phyloP scores from a whole-genome alignment of 208 protist genomes.

The Crithidia bombi region DNA sequence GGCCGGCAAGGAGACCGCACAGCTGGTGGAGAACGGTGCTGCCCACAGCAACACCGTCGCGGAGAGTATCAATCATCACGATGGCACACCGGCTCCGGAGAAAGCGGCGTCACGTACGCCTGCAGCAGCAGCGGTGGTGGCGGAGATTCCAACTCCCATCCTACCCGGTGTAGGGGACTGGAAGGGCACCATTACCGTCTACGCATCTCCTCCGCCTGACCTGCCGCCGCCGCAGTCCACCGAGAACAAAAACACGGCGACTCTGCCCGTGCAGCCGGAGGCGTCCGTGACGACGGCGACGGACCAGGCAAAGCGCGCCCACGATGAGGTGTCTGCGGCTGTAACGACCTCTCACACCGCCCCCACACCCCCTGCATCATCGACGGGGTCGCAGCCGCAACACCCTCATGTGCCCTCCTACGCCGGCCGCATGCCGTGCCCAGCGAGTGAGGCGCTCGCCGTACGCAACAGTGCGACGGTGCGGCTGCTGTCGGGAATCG shows the following conservation, averaged over 20 bases:
- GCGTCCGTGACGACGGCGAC: too few relatives aligned
- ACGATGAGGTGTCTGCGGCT: too few relatives aligned
- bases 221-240: neutral
- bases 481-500: slow-evolving; percentile 11
- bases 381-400: neutral
- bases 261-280: too few relatives aligned
- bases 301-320: too few relatives aligned
- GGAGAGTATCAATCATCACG: neutral
- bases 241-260: too few relatives aligned
- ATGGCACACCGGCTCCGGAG: neutral
- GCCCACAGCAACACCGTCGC: neutral
- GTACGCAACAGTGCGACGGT: slow-evolving; percentile 28
- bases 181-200: slow-evolving; percentile 27
- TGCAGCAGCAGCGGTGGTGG: neutral
- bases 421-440: slow-evolving; percentile 28
- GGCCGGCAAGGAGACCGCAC: neutral
- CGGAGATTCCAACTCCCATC: slow-evolving; percentile 41
- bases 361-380: neutral
- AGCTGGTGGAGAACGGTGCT: neutral
- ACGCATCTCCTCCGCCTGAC: slow-evolving; percentile 1
- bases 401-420: slow-evolving; percentile 1
- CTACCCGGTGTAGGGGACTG: slow-evolving; percentile 35
- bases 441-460: slow-evolving; percentile 23
- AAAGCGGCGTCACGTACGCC: neutral
- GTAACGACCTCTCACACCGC: too few relatives aligned